Evolutionary conservation across 176 grass and related monocot species (phyloP).

Genomic region (Oryza australiensis): DNA sequence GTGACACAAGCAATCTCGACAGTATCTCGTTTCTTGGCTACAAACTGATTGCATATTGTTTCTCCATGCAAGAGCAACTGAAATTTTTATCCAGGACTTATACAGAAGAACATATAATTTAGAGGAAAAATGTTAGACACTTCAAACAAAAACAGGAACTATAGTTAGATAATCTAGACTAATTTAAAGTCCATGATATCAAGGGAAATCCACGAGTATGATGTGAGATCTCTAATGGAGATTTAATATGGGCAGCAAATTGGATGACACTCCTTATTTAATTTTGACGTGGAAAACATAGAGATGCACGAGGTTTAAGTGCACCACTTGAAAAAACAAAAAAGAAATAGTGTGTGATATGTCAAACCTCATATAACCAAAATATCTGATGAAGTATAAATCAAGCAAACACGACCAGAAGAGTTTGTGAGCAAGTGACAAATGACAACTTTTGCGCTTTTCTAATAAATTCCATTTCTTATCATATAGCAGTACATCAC

Average conservation of each 20-base stretch:
- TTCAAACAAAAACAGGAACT: conserved; percentile 1
- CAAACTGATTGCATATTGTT: conserved; percentile 6
- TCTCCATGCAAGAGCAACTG: conserved; percentile 21
- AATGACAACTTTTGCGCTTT: not conserved
- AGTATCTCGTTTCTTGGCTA: conserved; percentile 25
- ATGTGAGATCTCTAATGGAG: too few relatives aligned
- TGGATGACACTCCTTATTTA: too few relatives aligned
- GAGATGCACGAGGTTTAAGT: too few relatives aligned
- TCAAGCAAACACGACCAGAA: not conserved
- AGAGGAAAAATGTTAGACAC: not conserved
- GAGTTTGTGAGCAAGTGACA: conserved; percentile 13
- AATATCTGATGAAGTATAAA: conserved; percentile 4
- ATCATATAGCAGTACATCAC: conserved; percentile 11
- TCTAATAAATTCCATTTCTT: conserved; percentile 10
- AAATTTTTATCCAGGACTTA: conserved; percentile 8
- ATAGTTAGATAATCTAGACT: conserved; percentile 9
- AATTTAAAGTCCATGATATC: not conserved
- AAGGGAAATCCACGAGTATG: too few relatives aligned
- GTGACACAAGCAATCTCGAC: too few relatives aligned
- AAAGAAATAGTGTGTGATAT: too few relatives aligned
- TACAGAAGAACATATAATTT: conserved; percentile 1
- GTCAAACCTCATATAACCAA: conserved; percentile 37
- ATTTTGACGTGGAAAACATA: too few relatives aligned
- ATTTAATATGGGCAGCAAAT: too few relatives aligned
- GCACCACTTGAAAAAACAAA: too few relatives aligned